Conservation (phyloP, 352 stramenopile species). For the Pythium chondricola region DNA sequence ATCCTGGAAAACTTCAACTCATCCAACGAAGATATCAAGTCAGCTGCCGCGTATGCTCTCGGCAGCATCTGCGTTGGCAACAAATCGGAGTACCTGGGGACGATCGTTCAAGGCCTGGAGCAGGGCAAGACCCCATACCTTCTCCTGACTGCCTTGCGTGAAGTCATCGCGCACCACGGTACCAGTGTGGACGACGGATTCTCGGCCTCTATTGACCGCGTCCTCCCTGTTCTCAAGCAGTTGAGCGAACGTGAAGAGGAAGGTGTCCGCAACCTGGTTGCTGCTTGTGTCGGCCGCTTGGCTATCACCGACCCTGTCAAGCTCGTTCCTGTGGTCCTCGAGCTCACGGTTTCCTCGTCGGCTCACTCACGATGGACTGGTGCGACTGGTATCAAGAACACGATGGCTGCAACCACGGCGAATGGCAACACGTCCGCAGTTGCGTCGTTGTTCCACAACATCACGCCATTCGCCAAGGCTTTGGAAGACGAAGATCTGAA, state of each 20-base stretch:
- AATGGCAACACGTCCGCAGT: constrained; percentile 30
- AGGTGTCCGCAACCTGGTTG: constrained; percentile 96
- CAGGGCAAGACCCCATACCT: constrained; percentile 93
- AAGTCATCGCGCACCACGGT: constrained; percentile 91
- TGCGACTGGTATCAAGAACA: constrained; percentile 91
- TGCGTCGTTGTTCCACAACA: constrained; percentile 48
- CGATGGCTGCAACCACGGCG: constrained; percentile 32
- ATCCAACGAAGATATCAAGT: constrained; percentile 92
- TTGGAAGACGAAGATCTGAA: constrained; percentile 93
- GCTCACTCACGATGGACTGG: constrained; percentile 85
- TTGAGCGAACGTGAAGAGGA: constrained; percentile 93
- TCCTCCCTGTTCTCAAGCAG: constrained; percentile 92
- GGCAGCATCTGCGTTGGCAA: constrained; percentile 94
- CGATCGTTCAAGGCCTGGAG: constrained; percentile 93
- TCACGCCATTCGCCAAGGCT: constrained; percentile 90
- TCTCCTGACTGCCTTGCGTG: constrained; percentile 93
- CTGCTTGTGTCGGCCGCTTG: constrained; percentile 95
- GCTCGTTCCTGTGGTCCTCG: constrained; percentile 88
- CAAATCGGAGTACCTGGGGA: constrained; percentile 83
- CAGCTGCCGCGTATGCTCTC: constrained; percentile 94
- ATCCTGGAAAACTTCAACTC: constrained; percentile 88
- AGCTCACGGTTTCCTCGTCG: constrained; percentile 56
- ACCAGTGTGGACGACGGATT: constrained; percentile 71
- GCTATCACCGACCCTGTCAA: constrained; percentile 84
- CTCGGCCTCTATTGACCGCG: constrained; percentile 67